A percentile compares a stretch with the other conserved stretches of the same genome.
phyloP scores from a whole-genome alignment of 768 basidiomycete species.

The Termitomyces sp. region DNA sequence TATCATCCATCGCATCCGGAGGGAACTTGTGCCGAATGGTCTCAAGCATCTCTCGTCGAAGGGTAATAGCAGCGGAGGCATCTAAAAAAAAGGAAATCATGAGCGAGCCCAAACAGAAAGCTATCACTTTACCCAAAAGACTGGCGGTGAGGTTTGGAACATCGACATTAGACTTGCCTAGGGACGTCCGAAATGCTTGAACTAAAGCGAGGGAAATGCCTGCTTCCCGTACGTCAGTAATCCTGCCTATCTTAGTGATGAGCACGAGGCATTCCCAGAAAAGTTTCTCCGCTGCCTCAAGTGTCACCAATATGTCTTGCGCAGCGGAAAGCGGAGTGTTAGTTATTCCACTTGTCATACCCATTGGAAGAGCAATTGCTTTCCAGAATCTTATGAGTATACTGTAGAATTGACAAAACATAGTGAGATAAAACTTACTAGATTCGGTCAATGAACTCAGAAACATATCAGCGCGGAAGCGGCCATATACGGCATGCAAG shows the following conservation, averaged over 20 bases:
- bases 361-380: conserved; percentile 87
- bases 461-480: conserved; percentile 84
- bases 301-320: conserved; percentile 54
- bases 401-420: neutral
- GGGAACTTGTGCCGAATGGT: conserved; percentile 71
- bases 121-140: conserved; percentile 52
- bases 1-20: conserved; percentile 49
- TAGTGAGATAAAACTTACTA: conserved; percentile 46
- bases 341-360: conserved; percentile 50
- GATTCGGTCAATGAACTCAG: conserved; percentile 90
- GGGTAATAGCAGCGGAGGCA: conserved; percentile 68
- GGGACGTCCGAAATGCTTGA: conserved; percentile 73
- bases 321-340: conserved; percentile 40
- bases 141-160: conserved; percentile 56
- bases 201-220: conserved; percentile 69
- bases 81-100: conserved; percentile 41
- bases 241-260: conserved; percentile 55
- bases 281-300: conserved; percentile 67
- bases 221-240: conserved; percentile 72
- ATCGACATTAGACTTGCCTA: conserved; percentile 56
- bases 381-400: conserved; percentile 3
- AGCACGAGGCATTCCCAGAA: conserved; percentile 64
- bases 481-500: conserved; percentile 71
- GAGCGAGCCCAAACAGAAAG: neutral
- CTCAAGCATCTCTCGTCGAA: conserved; percentile 85